phyloP scores from a whole-genome alignment of 192 early-diverging fungal species.

The Tieghemiomyces parasiticus region DNA sequence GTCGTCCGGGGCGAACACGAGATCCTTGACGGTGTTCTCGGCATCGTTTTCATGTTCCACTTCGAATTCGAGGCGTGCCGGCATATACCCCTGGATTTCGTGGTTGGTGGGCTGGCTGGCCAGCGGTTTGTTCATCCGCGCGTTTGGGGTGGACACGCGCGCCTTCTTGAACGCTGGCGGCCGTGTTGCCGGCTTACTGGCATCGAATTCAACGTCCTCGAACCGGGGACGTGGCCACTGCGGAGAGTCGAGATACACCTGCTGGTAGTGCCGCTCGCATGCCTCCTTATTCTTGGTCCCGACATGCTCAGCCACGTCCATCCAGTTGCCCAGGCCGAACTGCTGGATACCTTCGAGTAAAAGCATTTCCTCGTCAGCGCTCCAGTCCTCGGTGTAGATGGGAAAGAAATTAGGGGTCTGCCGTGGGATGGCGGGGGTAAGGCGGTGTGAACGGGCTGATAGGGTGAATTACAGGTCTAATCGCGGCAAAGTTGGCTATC shows the following conservation, averaged over 20 bases:
- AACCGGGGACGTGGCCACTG: slow-evolving; percentile 76
- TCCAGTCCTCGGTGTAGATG: slow-evolving; percentile 83
- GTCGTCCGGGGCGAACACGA: slow-evolving; percentile 81
- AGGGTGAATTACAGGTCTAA: neutral
- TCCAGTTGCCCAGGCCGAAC: slow-evolving; percentile 96
- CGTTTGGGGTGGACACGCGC: slow-evolving; percentile 12
- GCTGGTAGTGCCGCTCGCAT: slow-evolving; percentile 78
- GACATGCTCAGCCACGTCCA: slow-evolving; percentile 82
- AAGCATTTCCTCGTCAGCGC: slow-evolving; percentile 89
- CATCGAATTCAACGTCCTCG: slow-evolving; percentile 54
- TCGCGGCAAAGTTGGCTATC: slow-evolving; percentile 6
- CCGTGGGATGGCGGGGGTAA: slow-evolving; percentile 28
- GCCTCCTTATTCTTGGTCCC: slow-evolving; percentile 81
- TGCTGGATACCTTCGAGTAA: slow-evolving; percentile 82
- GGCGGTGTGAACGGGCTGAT: slow-evolving; percentile 9
- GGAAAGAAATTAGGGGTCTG: slow-evolving; percentile 58
- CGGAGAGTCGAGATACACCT: slow-evolving; percentile 59
- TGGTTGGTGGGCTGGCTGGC: slow-evolving; percentile 82
- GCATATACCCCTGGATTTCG: slow-evolving; percentile 97
- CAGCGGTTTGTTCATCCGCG: slow-evolving; percentile 39
- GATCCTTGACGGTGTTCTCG: slow-evolving; percentile 87
- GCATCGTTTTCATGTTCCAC: slow-evolving; percentile 93
- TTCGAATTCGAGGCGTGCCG: slow-evolving; percentile 89
- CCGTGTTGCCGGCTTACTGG: slow-evolving; percentile 26
- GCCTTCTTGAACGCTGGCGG: slow-evolving; percentile 15